Evolutionary conservation across 352 stramenopile genomes (phyloP), one percentile per base, ranked within the genome.

Genomic region (Pythium oligandrum): DNA sequence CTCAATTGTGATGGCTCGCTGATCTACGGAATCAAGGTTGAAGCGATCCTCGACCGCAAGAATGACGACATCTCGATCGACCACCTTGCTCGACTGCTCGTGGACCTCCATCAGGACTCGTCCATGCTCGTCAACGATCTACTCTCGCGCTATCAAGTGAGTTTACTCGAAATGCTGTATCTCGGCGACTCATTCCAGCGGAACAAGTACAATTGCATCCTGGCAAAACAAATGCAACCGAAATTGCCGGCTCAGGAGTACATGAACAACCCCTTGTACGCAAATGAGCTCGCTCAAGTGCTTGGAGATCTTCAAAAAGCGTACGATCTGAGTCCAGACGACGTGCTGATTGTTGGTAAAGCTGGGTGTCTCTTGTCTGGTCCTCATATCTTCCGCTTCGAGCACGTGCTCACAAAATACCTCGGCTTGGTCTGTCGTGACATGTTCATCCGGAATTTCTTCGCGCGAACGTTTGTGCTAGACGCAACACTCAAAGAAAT

Each of bases 401-500:
- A 99, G 64, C 82, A 90, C 36, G 70, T 99, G 4, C 81, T 98
- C 42, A 98, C 93, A 51, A 86, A 88, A 31, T 99, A 98, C 69
- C 70, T 99, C 17, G 90, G 95, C 35, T 95, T 98, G 54, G 93
- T 97, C 48, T 97, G 87, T 53, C 95, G 97, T 44, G 96, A 99
- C 69, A 94, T 99, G 8, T 99, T 99, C 58, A 85, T 98, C 60
- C 90, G 97, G 63, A 98, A 98, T 60, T 98, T 97, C 65, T 99
- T 98, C 51, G 94, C 93, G 7, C 78, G 96, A 10, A 91, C 97
- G 26, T 98, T 97, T 65, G 96, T 99, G 50, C 69, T 99, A 8
- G 95, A 95, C 49, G 95, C 97, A 44, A 96, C 97, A 38, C 86
- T 99, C 57, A 96, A 98, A 55, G 87, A 95, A n/a, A 96, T 97